Percentiles rank a stretch among this genome's conserved stretches.
These are phyloP conservation scores for Microstroma glucosiphilum DNA, from an alignment of 1,284 basidiomycete genomes.

Conservation along the genomic window DNA sequence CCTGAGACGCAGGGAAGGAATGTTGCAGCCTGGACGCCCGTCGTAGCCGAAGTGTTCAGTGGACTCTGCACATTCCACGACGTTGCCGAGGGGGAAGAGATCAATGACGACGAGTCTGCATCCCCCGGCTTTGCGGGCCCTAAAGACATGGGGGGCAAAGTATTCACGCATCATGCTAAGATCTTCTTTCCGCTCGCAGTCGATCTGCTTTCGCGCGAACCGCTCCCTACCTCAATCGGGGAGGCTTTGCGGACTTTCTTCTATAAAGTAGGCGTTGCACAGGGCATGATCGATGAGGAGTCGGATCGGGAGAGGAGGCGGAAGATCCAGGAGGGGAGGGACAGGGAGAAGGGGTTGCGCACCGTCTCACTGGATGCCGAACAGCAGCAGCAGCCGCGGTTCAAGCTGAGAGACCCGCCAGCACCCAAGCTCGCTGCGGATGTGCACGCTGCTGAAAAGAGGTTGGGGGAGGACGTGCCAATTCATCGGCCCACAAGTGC, in stretches of 20 bases:
- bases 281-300: slow-evolving; percentile 26
- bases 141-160: slow-evolving; percentile 11
- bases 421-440: too few relatives aligned
- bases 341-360: background rate
- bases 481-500: too few relatives aligned
- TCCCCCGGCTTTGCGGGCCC: slow-evolving; percentile 3
- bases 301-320: background rate
- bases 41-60: slow-evolving; percentile 83
- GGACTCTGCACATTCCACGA: slow-evolving; percentile 85
- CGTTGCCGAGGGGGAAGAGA: slow-evolving; percentile 44
- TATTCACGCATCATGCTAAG: slow-evolving; percentile 27
- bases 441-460: too few relatives aligned
- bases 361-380: too few relatives aligned
- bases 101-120: slow-evolving; percentile 14
- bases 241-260: slow-evolving; percentile 26
- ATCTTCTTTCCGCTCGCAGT: slow-evolving; percentile 46
- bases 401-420: too few relatives aligned
- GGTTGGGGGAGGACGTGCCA: too few relatives aligned
- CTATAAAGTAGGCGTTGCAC: slow-evolving; percentile 30
- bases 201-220: slow-evolving; percentile 30
- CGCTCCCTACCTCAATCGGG: slow-evolving; percentile 26
- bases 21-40: slow-evolving; percentile 94
- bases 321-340: background rate
- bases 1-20: slow-evolving; percentile 89
- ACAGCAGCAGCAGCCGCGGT: too few relatives aligned